Evolutionary conservation across 768 basidiomycete genomes (phyloP).

Genomic region (Cystofilobasidium macerans): DNA sequence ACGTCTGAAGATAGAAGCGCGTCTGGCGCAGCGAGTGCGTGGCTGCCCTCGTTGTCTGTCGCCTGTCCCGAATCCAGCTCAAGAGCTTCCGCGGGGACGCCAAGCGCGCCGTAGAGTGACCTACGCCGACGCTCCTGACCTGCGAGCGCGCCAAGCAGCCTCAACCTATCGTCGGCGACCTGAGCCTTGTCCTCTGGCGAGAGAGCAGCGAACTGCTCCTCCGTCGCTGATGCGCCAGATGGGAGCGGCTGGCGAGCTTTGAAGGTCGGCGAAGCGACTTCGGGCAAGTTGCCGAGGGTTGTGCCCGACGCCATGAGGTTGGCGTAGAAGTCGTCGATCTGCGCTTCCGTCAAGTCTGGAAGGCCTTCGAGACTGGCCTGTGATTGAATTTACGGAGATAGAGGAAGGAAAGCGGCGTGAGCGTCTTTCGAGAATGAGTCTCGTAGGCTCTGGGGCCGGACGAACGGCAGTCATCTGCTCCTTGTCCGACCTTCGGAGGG

Average conservation of each 20-base stretch:
- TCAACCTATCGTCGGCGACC: background rate
- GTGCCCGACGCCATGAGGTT: constrained; percentile 24
- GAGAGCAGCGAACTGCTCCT: background rate
- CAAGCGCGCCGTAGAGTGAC: background rate
- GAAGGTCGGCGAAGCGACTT: constrained; percentile 12
- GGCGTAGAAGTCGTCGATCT: constrained; percentile 26
- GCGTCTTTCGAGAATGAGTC: background rate
- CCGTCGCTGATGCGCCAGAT: background rate
- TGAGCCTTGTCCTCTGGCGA: background rate
- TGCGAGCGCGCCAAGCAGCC: background rate
- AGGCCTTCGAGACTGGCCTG: constrained; percentile 1
- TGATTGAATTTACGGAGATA: background rate
- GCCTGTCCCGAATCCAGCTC: too few relatives aligned
- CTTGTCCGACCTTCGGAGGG: constrained; percentile 9
- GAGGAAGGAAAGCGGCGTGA: too few relatives aligned
- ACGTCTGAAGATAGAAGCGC: too few relatives aligned
- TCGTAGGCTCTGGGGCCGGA: background rate
- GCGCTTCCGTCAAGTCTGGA: constrained; percentile 17
- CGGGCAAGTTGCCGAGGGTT: constrained; percentile 18
- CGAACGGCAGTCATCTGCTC: constrained; percentile 3
- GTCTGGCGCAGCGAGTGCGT: too few relatives aligned
- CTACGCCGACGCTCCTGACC: background rate
- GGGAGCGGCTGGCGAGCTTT: background rate
- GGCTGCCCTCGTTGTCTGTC: too few relatives aligned
- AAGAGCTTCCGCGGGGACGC: background rate